Evolutionary conservation across 805 yeast genomes (phyloP).

Genomic region (Candida vaughaniae): DNA sequence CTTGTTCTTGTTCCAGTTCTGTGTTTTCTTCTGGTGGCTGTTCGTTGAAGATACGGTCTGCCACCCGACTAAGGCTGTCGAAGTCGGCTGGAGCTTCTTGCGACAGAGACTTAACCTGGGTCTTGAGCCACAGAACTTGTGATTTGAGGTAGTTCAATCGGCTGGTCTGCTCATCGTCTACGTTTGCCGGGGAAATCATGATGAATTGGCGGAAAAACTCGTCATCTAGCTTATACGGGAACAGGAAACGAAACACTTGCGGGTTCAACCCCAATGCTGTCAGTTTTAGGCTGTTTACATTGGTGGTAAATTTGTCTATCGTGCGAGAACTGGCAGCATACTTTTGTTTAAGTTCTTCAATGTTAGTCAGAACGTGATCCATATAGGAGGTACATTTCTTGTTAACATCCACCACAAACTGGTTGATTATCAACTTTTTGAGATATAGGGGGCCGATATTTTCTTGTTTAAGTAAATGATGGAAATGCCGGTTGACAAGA

Average conservation of each 20-base stretch:
- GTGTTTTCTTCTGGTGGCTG: not conserved
- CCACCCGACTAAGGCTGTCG: not conserved
- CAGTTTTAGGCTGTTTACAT: not conserved
- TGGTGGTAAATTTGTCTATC: not conserved
- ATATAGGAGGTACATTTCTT: not conserved
- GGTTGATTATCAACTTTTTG: slow-evolving; percentile 6
- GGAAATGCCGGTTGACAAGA: slow-evolving; percentile 9
- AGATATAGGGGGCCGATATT: slow-evolving; percentile 7
- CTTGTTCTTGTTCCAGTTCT: not conserved
- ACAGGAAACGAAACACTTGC: slow-evolving; percentile 2
- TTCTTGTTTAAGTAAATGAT: slow-evolving; percentile 4
- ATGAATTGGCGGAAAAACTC: slow-evolving; percentile 2
- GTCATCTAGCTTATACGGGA: slow-evolving; percentile 1
- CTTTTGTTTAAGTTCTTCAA: not conserved
- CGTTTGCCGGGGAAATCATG: slow-evolving; percentile 1
- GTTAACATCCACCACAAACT: slow-evolving; percentile 12
- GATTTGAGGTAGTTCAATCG: slow-evolving; percentile 3
- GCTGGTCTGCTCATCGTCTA: not conserved
- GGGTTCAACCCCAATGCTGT: not conserved
- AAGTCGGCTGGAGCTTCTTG: not conserved
- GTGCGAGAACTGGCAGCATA: not conserved
- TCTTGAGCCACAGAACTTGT: not conserved
- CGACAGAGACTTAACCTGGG: no score
- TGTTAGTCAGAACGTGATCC: not conserved
- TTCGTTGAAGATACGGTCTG: not conserved